Evolutionary conservation across 805 yeast genomes (phyloP), one percentile per base, ranked within the genome.

Genomic region (Myxozyma sirexii): DNA sequence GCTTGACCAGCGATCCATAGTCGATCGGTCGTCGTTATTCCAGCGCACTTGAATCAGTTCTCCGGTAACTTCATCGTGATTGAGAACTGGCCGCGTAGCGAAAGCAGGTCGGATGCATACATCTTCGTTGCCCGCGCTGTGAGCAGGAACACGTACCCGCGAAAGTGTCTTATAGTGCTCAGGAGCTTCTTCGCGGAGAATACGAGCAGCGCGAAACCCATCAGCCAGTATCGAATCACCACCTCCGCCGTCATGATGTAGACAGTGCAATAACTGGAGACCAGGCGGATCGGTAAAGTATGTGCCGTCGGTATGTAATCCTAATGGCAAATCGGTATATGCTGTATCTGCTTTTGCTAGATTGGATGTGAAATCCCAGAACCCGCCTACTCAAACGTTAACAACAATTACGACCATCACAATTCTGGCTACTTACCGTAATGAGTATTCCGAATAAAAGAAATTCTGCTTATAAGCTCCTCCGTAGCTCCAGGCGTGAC

Each of bases 341-440:
- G 91, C 91, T 3, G 88, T 84, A 68, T 86, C 91, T 59, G 82
- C 81, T 74, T 82, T 84, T 47, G 84, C 78, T 67, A 86, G 74
- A 67, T 86, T 88, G 3, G 88, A 79, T 10, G 90, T 86, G 71
- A 86, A 86, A 69, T 85, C 89, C 90, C 90, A 86, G 73, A 86
- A 85, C 1, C 88, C 90, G n/a, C 90, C 62, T 56, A 24, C n/a
- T n/a, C 10, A 31, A 33, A 23, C 23, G 38, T 54, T 23, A 23
- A 37, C 24, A 12, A 23, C n/a, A 27, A 26, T 10, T 21, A 13
- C 19, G 17, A 35, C 4, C 8, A 37, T 13, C 13, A 39, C 5
- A n/a, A 26, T 19, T 4, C 2, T 15, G 5, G 6, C 4, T 24
- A 15, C 41, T 12, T 38, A 43, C 68, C 90, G 65, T 86, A 86